phyloP scores from a whole-genome alignment of 257 asterid genomes.

The Fraxinus cuspidata region DNA sequence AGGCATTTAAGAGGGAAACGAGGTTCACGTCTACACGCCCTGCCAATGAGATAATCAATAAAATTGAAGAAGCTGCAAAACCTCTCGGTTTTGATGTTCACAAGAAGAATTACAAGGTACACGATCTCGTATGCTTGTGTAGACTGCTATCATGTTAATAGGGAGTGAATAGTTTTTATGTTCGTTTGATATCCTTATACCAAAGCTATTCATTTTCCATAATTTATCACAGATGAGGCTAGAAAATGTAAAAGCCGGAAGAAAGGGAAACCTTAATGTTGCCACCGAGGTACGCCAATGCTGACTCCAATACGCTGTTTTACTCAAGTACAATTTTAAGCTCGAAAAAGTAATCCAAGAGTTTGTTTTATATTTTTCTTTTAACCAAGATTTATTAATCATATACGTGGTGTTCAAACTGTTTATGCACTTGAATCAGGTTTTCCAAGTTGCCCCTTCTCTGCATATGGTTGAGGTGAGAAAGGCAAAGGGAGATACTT shows the following conservation, averaged over 20 bases:
- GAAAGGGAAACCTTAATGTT: constrained; percentile 88
- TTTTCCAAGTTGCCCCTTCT: constrained; percentile 61
- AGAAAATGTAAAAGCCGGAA: constrained; percentile 82
- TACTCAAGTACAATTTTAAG: neutral
- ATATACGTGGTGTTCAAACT: neutral
- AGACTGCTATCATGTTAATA: neutral
- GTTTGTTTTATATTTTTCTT: neutral
- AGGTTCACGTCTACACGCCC: constrained; percentile 80
- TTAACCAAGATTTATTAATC: too few relatives aligned
- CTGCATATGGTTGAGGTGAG: constrained; percentile 64
- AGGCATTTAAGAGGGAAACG: constrained; percentile 88
- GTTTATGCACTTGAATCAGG: constrained; percentile 40
- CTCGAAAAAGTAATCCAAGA: neutral
- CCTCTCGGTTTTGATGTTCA: constrained; percentile 96
- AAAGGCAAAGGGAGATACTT: constrained; percentile 61
- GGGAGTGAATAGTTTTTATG: neutral
- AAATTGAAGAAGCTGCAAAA: constrained; percentile 87
- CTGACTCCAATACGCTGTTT: constrained; percentile 5
- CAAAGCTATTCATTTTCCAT: neutral
- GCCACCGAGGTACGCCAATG: constrained; percentile 67
- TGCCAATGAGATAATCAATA: constrained; percentile 76
- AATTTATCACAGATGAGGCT: constrained; percentile 69
- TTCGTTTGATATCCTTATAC: neutral
- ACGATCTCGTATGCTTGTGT: neutral
- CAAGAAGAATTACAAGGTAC: constrained; percentile 87